Evolutionary conservation across 371 early-diverging fungal species (phyloP).

Genomic region (Paraphysoderma sedebokerense): DNA sequence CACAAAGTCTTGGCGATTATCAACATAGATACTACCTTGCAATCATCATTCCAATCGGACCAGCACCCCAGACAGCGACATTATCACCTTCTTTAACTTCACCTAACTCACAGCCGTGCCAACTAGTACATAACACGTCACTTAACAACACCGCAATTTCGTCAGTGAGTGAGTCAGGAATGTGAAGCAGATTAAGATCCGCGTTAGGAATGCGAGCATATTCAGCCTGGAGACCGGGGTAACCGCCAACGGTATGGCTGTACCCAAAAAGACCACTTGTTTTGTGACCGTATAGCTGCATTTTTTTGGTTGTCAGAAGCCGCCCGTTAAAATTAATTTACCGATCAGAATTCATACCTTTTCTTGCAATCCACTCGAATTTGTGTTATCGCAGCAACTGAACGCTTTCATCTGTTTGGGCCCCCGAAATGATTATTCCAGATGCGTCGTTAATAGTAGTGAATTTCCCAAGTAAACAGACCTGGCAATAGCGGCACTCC

Average conservation of each 20-base stretch:
- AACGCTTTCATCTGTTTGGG: slow-evolving; percentile 13
- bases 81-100: slow-evolving; percentile 23
- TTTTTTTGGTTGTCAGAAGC: background rate
- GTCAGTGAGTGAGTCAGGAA: slow-evolving; percentile 25
- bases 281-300: slow-evolving; percentile 24
- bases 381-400: slow-evolving; percentile 32
- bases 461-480: slow-evolving; percentile 1
- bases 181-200: slow-evolving; percentile 31
- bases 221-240: slow-evolving; percentile 34
- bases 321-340: no score
- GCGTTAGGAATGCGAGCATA: slow-evolving; percentile 36
- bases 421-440: no score
- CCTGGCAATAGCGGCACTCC: slow-evolving; percentile 27
- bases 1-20: no score
- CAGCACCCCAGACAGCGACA: slow-evolving; percentile 37
- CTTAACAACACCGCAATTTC: slow-evolving; percentile 35
- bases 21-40: no score
- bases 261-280: slow-evolving; percentile 34
- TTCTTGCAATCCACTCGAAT: slow-evolving; percentile 29
- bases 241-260: slow-evolving; percentile 21
- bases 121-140: slow-evolving; percentile 39
- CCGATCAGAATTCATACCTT: no score
- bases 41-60: slow-evolving; percentile 35
- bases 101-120: slow-evolving; percentile 26
- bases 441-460: background rate